These are phyloP conservation scores for Tricholoma matsutake DNA, from an alignment of 768 basidiomycete genomes.

Conservation along the genomic window DNA sequence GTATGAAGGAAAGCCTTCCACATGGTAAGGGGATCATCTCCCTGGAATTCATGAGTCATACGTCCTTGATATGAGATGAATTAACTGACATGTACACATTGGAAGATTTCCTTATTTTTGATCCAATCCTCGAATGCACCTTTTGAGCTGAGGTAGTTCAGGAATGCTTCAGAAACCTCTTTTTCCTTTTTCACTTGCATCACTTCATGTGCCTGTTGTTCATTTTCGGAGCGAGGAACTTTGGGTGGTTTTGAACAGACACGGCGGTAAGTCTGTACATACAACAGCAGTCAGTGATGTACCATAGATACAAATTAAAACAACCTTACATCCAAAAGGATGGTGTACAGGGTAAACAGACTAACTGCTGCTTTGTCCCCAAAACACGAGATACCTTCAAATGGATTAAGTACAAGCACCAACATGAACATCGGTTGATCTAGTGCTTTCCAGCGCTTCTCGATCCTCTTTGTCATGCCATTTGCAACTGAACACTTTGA, in stretches of 20 bases:
- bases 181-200: constrained; percentile 11
- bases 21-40: constrained; percentile 12
- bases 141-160: constrained; percentile 13
- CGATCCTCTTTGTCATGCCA: background rate
- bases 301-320: background rate
- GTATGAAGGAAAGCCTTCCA: background rate
- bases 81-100: constrained; percentile 14
- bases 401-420: too few relatives aligned
- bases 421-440: too few relatives aligned
- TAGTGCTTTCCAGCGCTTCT: too few relatives aligned
- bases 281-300: background rate
- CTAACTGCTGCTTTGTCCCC: constrained; percentile 2
- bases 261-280: constrained; percentile 11
- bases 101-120: constrained; percentile 13
- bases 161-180: background rate
- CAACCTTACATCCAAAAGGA: constrained; percentile 19
- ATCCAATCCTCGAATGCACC: constrained; percentile 18
- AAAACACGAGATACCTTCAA: too few relatives aligned
- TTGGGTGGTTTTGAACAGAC: constrained; percentile 14
- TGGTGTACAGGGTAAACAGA: constrained; percentile 17
- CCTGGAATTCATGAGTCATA: constrained; percentile 9
- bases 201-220: constrained; percentile 4
- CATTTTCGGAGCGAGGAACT: constrained; percentile 8
- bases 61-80: background rate
- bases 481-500: constrained; percentile 15